Percentiles rank a stretch among this genome's conserved stretches.
phyloP scores from a whole-genome alignment of 495 filamentous ascomycete species.

The Bacidia rubella region DNA sequence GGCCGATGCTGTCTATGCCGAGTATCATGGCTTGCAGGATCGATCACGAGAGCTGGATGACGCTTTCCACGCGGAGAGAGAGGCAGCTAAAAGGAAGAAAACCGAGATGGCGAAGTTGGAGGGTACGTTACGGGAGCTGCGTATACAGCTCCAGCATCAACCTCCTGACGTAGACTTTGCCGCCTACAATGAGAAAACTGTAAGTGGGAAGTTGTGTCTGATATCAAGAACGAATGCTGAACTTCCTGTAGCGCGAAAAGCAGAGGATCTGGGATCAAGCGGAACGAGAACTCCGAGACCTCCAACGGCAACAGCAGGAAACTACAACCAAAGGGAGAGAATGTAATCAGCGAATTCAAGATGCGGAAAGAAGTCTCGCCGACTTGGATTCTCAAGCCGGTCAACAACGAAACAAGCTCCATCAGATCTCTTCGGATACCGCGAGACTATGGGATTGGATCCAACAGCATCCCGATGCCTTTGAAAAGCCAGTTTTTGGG shows the following conservation, averaged over 20 bases:
- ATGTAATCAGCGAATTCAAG: constrained; percentile 19
- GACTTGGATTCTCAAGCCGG: constrained; percentile 63
- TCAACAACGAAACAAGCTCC: constrained; percentile 53
- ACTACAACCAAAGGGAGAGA: constrained; percentile 9
- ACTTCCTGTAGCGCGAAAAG: constrained; percentile 20
- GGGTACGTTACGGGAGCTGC: constrained; percentile 30
- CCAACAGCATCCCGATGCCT: constrained; percentile 50
- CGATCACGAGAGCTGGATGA: constrained; percentile 40
- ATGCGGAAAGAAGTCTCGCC: constrained; percentile 36
- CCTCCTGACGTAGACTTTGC: constrained; percentile 40
- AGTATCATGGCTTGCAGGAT: constrained; percentile 39
- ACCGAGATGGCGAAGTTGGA: constrained; percentile 33
- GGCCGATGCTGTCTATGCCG: constrained; percentile 35
- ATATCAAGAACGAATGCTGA: not conserved
- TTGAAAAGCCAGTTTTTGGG: constrained; percentile 72
- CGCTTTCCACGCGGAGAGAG: constrained; percentile 45
- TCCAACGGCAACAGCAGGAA: constrained; percentile 26
- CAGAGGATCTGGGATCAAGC: constrained; percentile 24
- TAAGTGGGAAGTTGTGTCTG: constrained; percentile 11
- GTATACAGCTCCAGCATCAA: constrained; percentile 34
- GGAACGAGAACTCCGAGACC: constrained; percentile 19
- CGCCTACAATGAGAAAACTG: constrained; percentile 36
- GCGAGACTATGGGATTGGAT: constrained; percentile 68
- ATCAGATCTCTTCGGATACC: constrained; percentile 43
- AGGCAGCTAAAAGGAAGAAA: constrained; percentile 34